These are phyloP conservation scores for Canariomyces notabilis DNA, from an alignment of 2,329 filamentous ascomycete genomes.

Conservation along the genomic window DNA sequence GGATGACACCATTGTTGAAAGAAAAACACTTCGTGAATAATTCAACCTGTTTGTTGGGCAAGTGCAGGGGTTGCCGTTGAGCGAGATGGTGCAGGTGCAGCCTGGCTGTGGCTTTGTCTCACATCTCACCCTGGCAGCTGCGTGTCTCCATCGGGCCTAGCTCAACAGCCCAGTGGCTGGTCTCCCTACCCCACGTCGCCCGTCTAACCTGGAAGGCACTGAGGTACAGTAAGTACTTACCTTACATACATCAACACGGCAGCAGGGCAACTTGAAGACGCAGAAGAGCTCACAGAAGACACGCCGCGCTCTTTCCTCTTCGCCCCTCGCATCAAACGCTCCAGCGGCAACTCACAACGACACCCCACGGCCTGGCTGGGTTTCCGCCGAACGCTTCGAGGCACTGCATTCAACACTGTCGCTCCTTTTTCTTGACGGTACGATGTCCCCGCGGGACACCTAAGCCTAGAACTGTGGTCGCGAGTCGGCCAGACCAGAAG, in stretches of 20 bases:
- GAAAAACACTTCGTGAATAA: too few species aligned
- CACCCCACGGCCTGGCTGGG: neutral
- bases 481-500: constrained; percentile 17
- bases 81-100: neutral
- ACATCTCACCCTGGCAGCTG: constrained; percentile 11
- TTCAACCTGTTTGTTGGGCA: too few species aligned
- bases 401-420: constrained; percentile 2
- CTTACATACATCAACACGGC: constrained; percentile 18
- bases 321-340: neutral
- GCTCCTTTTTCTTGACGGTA: constrained; percentile 8
- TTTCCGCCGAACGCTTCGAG: constrained; percentile 3
- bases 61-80: constrained; percentile 3
- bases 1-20: neutral
- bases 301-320: neutral
- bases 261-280: constrained; percentile 8
- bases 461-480: constrained; percentile 19
- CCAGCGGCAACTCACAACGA: constrained; percentile 8
- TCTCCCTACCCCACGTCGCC: constrained; percentile 22
- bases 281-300: constrained; percentile 5
- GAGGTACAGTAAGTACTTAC: too few species aligned
- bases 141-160: constrained; percentile 17
- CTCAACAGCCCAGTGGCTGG: constrained; percentile 14
- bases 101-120: too few species aligned
- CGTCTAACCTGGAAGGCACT: too few species aligned
- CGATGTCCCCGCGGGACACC: constrained; percentile 20